Percentiles rank a stretch among this genome's conserved stretches.
Evolutionary conservation across 129 eudicot species (phyloP).

Genomic region (Lonicera japonica): DNA sequence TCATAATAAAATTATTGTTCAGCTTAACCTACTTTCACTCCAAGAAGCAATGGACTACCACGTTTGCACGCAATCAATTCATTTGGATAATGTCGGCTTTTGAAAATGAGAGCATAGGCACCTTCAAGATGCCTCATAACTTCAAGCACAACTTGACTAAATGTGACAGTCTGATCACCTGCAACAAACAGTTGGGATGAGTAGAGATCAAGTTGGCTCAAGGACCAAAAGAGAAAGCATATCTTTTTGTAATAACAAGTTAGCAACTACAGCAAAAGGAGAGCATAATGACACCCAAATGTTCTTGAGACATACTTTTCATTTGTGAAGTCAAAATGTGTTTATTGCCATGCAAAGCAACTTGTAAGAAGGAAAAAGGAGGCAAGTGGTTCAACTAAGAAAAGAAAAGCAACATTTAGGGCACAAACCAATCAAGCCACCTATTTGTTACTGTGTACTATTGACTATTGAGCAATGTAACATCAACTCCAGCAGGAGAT

Average conservation of each 20-base stretch:
- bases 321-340: no score
- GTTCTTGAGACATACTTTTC: no score
- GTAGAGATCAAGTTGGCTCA: neutral
- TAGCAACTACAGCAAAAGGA: neutral
- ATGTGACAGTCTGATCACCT: constrained; percentile 81
- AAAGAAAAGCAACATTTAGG: neutral
- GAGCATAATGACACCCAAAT: neutral
- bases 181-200: constrained; percentile 17
- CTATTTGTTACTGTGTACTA: no score
- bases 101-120: constrained; percentile 95
- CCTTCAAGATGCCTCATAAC: constrained; percentile 99
- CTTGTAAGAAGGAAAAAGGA: neutral
- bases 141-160: constrained; percentile 92
- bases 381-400: neutral
- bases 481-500: no score
- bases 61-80: constrained; percentile 97
- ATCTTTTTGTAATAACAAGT: neutral
- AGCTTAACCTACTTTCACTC: constrained; percentile 73
- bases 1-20: neutral
- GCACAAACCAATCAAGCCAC: no score
- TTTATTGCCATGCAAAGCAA: no score
- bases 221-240: neutral
- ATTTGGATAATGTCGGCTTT: constrained; percentile 93
- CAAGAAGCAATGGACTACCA: constrained; percentile 97
- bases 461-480: no score